Evolutionary conservation across 83 land plant species (phyloP), one percentile per base, ranked within the genome.

Genomic region (Diphasiastrum complanatum): DNA sequence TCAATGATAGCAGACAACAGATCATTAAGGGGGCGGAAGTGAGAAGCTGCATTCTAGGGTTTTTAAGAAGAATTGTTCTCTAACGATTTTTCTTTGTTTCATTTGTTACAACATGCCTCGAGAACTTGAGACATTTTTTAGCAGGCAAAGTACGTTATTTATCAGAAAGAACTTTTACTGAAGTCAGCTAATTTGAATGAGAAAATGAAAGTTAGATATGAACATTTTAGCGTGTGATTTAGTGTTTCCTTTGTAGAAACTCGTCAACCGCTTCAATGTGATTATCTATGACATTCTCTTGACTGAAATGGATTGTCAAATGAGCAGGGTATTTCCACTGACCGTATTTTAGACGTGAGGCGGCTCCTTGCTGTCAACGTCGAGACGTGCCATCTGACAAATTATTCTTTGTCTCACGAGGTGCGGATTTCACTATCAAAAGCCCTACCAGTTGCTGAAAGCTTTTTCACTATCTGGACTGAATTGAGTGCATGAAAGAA

Each of bases 291-390:
- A 41, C n/a, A 14, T 41, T 18, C 18, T 14, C 0, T 41, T 1
- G n/a, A 14, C 45, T 41, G 45, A 18, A 14, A 14, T 41, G 12
- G 45, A 14, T 41, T 14, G 0, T 41, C 18, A 14, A 41, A 14
- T 41, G 12, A 12, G 33, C 85, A 89, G 96, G 90, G 87, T 33
- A 89, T 89, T 47, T 85, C 96, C 22, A 89, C 96, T 53, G 96
- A 89, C 67, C 66, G 85, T 48, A 78, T 89, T 10, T 72, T 89
- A 18, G 96, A 89, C 46, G 79, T 89, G 28, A 78, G 87, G 26
- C 65, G 81, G 34, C 75, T 89, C n/a, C 54, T 89, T 22, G 68
- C 77, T 4, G 90, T 79, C 22, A 83, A 89, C 60, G 80, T 81
- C 3, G 64, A 78, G 38, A 89, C 96, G 2, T 89, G 89, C 60